phyloP scores from a whole-genome alignment of 768 basidiomycete species.

The Mycena polygramma region DNA sequence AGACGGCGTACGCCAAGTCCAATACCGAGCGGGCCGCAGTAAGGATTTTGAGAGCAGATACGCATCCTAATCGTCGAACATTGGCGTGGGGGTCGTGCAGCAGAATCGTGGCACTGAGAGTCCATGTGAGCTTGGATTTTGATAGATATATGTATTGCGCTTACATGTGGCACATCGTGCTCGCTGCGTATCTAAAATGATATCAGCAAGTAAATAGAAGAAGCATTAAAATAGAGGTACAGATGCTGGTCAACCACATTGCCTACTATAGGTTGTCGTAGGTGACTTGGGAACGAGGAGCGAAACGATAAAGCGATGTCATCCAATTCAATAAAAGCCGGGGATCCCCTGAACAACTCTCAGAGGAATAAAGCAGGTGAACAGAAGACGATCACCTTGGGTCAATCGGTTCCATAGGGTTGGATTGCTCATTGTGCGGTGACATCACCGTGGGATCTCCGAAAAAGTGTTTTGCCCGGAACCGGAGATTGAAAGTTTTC shows the following conservation, averaged over 20 bases:
- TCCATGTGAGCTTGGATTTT: slow-evolving; percentile 19
- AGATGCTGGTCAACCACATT: slow-evolving; percentile 72
- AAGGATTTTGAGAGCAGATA: slow-evolving; percentile 78
- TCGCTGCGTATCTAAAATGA: slow-evolving; percentile 45
- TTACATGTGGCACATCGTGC: slow-evolving; percentile 59
- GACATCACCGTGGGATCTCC: slow-evolving; percentile 66
- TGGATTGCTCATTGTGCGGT: slow-evolving; percentile 52
- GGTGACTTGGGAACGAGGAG: slow-evolving; percentile 67
- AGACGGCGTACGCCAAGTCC: slow-evolving; percentile 74
- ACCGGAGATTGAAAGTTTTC: slow-evolving; percentile 78
- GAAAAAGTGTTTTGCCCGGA: slow-evolving; percentile 68
- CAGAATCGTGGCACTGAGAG: slow-evolving; percentile 71
- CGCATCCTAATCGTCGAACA: slow-evolving; percentile 67
- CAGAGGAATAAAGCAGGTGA: neutral
- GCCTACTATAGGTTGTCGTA: slow-evolving; percentile 67
- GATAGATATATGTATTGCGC: slow-evolving; percentile 31
- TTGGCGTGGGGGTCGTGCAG: slow-evolving; percentile 85
- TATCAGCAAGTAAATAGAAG: neutral
- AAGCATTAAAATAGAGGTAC: slow-evolving; percentile 48
- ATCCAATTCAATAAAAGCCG: slow-evolving; percentile 75
- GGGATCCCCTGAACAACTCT: slow-evolving; percentile 61
- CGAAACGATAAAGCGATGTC: slow-evolving; percentile 68
- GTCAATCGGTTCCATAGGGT: slow-evolving; percentile 64
- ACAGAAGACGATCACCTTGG: slow-evolving; percentile 23
- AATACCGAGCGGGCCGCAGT: slow-evolving; percentile 75